Conservation (phyloP, 768 basidiomycete genomes). For the Saitozyma podzolica region DNA sequence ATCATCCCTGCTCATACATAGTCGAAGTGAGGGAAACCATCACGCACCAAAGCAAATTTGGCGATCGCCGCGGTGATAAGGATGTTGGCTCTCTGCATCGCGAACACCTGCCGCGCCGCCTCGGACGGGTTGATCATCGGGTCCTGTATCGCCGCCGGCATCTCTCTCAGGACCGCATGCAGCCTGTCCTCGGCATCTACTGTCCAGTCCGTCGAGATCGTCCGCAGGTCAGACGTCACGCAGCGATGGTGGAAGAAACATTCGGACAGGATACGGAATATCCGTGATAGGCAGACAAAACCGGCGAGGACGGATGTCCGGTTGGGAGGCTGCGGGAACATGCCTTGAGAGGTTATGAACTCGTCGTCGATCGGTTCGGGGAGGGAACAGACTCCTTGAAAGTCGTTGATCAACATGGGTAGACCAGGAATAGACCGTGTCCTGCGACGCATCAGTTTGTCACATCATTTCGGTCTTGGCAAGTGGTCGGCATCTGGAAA, state of each 20-base stretch:
- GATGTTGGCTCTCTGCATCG: conserved; percentile 46
- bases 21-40: neutral
- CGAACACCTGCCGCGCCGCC: conserved; percentile 27
- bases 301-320: conserved; percentile 36
- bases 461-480: neutral
- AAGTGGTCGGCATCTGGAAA: neutral
- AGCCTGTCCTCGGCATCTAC: conserved; percentile 33
- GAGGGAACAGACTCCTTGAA: conserved; percentile 40
- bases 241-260: conserved; percentile 45
- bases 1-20: no score
- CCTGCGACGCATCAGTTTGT: conserved; percentile 8
- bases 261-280: conserved; percentile 43
- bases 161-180: conserved; percentile 27
- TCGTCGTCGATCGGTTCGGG: conserved; percentile 45
- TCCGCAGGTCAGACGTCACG: conserved; percentile 18
- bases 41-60: conserved; percentile 47
- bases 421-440: conserved; percentile 44
- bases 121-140: conserved; percentile 10
- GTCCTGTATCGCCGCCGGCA: conserved; percentile 28
- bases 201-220: conserved; percentile 31
- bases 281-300: conserved; percentile 36
- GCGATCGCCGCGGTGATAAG: conserved; percentile 47
- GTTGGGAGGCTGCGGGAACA: conserved; percentile 39
- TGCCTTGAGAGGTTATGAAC: conserved; percentile 45
- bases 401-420: conserved; percentile 46